phyloP scores from a whole-genome alignment of 2,329 filamentous ascomycete species.

The Colletotrichum aenigma region DNA sequence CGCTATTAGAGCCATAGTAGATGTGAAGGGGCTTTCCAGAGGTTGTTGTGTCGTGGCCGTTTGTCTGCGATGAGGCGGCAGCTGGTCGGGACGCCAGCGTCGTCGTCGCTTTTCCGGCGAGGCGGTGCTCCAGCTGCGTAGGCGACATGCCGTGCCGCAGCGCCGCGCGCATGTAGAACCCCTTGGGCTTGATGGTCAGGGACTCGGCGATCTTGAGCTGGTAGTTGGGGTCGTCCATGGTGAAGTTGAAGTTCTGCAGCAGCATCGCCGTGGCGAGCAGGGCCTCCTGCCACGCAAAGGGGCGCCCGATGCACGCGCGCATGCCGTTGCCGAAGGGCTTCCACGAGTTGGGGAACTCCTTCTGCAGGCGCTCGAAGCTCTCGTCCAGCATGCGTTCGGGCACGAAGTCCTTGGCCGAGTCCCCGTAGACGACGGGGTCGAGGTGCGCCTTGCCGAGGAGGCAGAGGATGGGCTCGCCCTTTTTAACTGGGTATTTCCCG shows the following conservation, averaged over 20 bases:
- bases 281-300: slow-evolving; percentile 60
- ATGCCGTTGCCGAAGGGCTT: slow-evolving; percentile 61
- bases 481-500: slow-evolving; percentile 58
- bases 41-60: slow-evolving; percentile 4
- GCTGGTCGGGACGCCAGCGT: not conserved
- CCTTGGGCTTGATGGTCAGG: slow-evolving; percentile 64
- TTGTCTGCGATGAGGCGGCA: not conserved
- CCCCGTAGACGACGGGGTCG: slow-evolving; percentile 61
- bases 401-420: slow-evolving; percentile 60
- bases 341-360: slow-evolving; percentile 37
- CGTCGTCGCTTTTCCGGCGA: slow-evolving; percentile 35
- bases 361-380: slow-evolving; percentile 41
- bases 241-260: slow-evolving; percentile 71
- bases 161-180: slow-evolving; percentile 62
- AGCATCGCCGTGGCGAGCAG: slow-evolving; percentile 55
- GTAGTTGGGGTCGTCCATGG: slow-evolving; percentile 62
- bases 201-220: slow-evolving; percentile 55
- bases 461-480: slow-evolving; percentile 45
- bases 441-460: slow-evolving; percentile 55
- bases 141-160: slow-evolving; percentile 47
- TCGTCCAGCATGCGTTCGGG: slow-evolving; percentile 68
- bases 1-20: slow-evolving; percentile 71
- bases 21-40: slow-evolving; percentile 54
- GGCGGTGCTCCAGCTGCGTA: slow-evolving; percentile 47
- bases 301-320: slow-evolving; percentile 56